Evolutionary conservation across 257 asterid species (phyloP), one percentile per base, ranked within the genome.

Genomic region (Solanum rostratum): DNA sequence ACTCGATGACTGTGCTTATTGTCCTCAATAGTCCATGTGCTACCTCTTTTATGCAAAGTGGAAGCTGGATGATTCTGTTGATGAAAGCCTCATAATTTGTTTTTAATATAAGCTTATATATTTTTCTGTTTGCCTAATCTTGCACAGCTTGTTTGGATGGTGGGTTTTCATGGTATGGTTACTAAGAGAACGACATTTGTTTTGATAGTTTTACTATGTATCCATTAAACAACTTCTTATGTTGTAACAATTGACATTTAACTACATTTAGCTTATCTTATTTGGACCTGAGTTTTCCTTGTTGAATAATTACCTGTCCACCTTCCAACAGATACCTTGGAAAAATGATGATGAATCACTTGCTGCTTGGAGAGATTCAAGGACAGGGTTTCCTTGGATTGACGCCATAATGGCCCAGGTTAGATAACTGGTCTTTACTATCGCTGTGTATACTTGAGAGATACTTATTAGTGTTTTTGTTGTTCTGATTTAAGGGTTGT

Each of bases 371-470:
- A 96, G 98, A 91, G 99, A 93, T 91, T 92, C 91, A 50, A 91
- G 90, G 91, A 96, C 98, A 41, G 98, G 99, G 83, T 96, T 90
- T 91, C 99, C 99, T 63, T 96, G 99, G 98, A 95, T 96, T 29
- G 99, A 96, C 88, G 97, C 99, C 88, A 96, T 93, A 86, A 96
- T 96, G 99, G 84, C 90, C 85, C 99, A 96, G 98, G 99, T 95
- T 83, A 80, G 88, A 80, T 85, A 11, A 74, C 55, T 60, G 43
- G 81, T 85, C 49, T 29, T 66, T 49, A 20, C 45, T 52, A 49
- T 24, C 24, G 6, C 0, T 16, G 6, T 76, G 2, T 49, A 49
- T 49, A 76, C 82, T 76, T 15, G 63, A 49, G 24, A 46, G 60
- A 74, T 74, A 76, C 45, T 76, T 14, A 4, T 49, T 49, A 45